Percentiles rank a stretch among this genome's conserved stretches.
Conservation (phyloP, 2,329 filamentous ascomycete genomes). For the Cyanodermella asteris region DNA sequence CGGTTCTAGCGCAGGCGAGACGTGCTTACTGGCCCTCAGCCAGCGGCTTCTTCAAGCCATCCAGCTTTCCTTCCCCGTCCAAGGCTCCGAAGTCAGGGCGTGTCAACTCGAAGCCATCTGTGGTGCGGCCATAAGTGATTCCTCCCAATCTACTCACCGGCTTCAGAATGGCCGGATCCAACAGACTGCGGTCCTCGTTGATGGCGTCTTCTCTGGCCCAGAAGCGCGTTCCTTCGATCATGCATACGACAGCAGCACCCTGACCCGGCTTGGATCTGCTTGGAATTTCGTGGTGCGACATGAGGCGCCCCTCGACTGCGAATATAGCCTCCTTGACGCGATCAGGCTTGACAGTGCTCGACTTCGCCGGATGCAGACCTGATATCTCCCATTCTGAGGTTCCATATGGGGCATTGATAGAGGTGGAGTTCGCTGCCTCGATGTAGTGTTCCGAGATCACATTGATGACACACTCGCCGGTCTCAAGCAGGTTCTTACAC, state of each 20-base stretch:
- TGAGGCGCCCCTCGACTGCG: constrained; percentile 57
- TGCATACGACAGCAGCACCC: constrained; percentile 50
- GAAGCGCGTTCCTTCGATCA: constrained; percentile 68
- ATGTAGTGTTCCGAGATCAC: constrained; percentile 67
- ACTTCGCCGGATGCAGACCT: constrained; percentile 49
- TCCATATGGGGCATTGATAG: constrained; percentile 57
- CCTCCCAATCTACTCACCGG: constrained; percentile 65
- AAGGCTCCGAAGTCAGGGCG: constrained; percentile 22
- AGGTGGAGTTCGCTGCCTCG: constrained; percentile 70
- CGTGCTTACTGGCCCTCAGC: constrained; percentile 5
- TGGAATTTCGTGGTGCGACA: constrained; percentile 56
- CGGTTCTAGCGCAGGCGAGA: too few relatives aligned
- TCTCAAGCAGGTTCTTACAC: constrained; percentile 49
- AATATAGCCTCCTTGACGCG: constrained; percentile 69
- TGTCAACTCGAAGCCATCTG: constrained; percentile 49
- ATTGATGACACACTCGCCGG: constrained; percentile 62
- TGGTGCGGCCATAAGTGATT: constrained; percentile 57
- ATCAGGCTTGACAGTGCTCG: constrained; percentile 42
- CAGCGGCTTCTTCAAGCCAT: constrained; percentile 5
- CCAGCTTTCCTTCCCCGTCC: constrained; percentile 5
- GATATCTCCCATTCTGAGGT: constrained; percentile 58
- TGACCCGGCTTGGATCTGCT: constrained; percentile 46
- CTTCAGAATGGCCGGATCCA: constrained; percentile 55
- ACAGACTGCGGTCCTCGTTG: constrained; percentile 49
- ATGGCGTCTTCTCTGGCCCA: constrained; percentile 81